Base-by-base conservation (phyloP, 805 yeast species). In the Lachancea thermotolerans region DNA sequence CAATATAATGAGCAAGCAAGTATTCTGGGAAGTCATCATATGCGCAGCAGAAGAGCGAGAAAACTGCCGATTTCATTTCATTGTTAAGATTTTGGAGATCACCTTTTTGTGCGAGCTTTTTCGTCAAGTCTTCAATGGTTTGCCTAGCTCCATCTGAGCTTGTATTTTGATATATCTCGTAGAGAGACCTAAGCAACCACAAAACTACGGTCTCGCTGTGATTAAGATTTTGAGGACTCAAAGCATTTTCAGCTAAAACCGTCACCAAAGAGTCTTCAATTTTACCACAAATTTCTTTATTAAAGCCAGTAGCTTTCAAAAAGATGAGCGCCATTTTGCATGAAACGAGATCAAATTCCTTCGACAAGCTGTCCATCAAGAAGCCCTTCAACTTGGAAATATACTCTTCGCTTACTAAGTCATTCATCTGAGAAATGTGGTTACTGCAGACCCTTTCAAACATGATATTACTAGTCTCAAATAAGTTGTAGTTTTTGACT, bases 351-450 rank as follows among this genome's bases (percentile, higher is more conserved):
- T 35, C 35, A 29, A 39, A 21, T 12, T 16, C 21, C 12, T 16
- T 21, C 17, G 17, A 8, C 27, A 42, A 11, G 29, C 37, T 32
- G 11, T 11, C 2, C 12, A 2, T 21, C 40, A 35, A 30, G 34
- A 16, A 14, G 25, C 17, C n/a, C 8, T 29, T 31, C 18, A 36
- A 25, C 11, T 35, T 29, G 28, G 18, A 18, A 14, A 58, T 44
- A 39, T 55, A 62, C 1, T 17, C 39, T 17, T 45, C 30, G 42
- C 57, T 53, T 4, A 38, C 41, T 37, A 59, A 15, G 33, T 67
- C 73, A 15, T 67, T 66, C 4, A 54, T 42, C 48, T 75, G 78
- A 12, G 63, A 61, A 17, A 70, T 37, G 51, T 75, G 72, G 35
- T 68, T 63, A 0, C 33, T 39, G 71, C 79, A 71, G 1, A 79